Evolutionary conservation across 352 stramenopile genomes (phyloP), one percentile per base, ranked within the genome.

Genomic region (Phytophthora tubulina): DNA sequence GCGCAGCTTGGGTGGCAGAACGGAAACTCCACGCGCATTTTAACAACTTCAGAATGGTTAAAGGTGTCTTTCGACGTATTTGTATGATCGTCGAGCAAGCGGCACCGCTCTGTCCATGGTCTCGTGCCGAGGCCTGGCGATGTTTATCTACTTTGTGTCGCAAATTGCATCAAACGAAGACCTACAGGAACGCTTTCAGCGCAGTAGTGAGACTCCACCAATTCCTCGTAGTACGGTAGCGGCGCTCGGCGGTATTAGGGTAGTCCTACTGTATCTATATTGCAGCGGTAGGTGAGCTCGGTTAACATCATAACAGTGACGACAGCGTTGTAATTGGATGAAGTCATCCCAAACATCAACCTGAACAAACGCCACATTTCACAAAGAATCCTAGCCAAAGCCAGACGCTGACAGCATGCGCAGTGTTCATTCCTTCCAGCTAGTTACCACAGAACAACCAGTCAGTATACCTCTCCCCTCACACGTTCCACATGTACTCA

Each of bases 131-230:
- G 1, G 21, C 31, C 13, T 8, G 60, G 45, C 2, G 21, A 75
- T 64, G 5, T 75, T 75, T 55, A 11, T 75, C 13, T 75, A 52
- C 27, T 62, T 30, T 14, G 27, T 66, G 3, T 67, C 58, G 6
- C 38, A 55, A 8, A 8, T 56, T 17, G 41, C 59, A 3, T 62
- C 67, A 1, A 75, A 61, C 54, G 36, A 53, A 11, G 67, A 65
- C 1, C 33, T 67, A 6, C 45, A 67, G 48, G 66, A 75, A 38
- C 21, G 52, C 14, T 75, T 70, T 41, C 67, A 75, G 17, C 58
- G 55, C 3, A 75, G 59, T 31, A 52, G 67, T 0, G 63, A 63
- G 54, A 70, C 9, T 50, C 9, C 0, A 48, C 39, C 7, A 60
- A 14, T 3, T 60, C n/a, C 8, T 60, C 52, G 14, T 46, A 60